Conservation (phyloP, 495 filamentous ascomycete genomes). For the Podospora conica region DNA sequence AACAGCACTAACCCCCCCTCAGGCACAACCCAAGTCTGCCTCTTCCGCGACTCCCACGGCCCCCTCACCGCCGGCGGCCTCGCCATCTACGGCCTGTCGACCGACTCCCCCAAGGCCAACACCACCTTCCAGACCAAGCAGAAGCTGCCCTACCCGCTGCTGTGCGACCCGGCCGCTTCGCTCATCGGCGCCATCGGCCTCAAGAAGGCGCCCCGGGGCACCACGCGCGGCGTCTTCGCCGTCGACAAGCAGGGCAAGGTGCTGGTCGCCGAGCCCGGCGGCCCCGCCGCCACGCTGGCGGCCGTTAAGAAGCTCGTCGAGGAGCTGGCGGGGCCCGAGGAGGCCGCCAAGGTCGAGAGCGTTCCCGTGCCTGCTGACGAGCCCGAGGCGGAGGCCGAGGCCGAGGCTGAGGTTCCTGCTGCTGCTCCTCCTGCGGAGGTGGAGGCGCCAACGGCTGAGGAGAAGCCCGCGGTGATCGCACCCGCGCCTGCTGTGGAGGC, state of each 20-base stretch:
- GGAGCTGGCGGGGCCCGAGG: conserved; percentile 23
- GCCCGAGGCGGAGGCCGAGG: conserved; percentile 10
- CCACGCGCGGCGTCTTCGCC: conserved; percentile 77
- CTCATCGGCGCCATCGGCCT: conserved; percentile 71
- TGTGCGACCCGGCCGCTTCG: conserved; percentile 70
- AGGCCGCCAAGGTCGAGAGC: conserved; percentile 6
- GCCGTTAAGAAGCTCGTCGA: conserved; percentile 49
- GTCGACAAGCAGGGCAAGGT: conserved; percentile 71
- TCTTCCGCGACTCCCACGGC: conserved; percentile 80
- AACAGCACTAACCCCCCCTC: conserved; percentile 17
- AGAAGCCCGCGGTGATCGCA: conserved; percentile 1
- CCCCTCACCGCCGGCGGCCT: conserved; percentile 73
- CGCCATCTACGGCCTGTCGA: conserved; percentile 80
- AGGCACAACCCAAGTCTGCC: conserved; percentile 90
- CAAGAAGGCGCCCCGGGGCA: conserved; percentile 71
- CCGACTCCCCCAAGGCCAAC: conserved; percentile 82
- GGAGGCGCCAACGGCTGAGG: conserved; percentile 13
- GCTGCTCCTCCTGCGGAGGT: background rate
- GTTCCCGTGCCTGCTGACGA: conserved; percentile 18
- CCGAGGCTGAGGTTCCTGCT: background rate
- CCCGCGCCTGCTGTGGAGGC: background rate
- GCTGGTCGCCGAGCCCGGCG: conserved; percentile 53
- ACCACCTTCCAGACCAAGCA: conserved; percentile 86
- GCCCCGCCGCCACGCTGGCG: conserved; percentile 53
- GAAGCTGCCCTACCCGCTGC: conserved; percentile 76